Base-by-base conservation (phyloP, 257 asterid species). In the Lithospermum erythrorhizon region DNA sequence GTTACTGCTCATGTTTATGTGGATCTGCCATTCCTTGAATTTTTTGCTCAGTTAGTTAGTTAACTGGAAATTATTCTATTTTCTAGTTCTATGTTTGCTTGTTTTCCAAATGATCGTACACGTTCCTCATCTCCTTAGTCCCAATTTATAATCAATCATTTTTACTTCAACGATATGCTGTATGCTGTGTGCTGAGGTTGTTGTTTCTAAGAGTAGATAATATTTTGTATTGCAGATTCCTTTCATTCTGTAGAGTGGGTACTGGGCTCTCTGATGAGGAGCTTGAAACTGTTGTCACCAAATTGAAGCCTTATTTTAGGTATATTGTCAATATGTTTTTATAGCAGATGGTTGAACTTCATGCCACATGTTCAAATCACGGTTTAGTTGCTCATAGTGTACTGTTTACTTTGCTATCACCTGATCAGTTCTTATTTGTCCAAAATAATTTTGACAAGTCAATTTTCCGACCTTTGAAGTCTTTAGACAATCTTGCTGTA, bases 241-340 rank as follows among this genome's bases (percentile, higher is more conserved):
- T 91, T 73, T 91, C 96, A 21, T 91, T 91, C 69, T 91, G 98
- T 84, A 76, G 96, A 74, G 98, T 91, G 69, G 98, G 97, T 64
- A 91, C 95, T 23, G 98, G 98, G 60, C 96, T 91, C 66, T 86
- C 98, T 65, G 95, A 91, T 25, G 95, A 88, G 75, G 98, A 88
- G 85, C 95, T 82, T 70, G 75, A 78, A 69, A 74, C 81, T 60
- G 77, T 91, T 73, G 87, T 88, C 74, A 71, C 80, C 64, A 87
- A 82, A 74, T 86, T 88, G 74, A 83, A 82, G 69, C 98, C 97
- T 59, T 84, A 82, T 76, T 76, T 91, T 75, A 84, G 90, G 98
- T 83, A 72, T 47, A 13, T 41, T 1, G 49, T 41, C 49, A 41
- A 2, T 1, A 9, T 41, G 59, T 62, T 58, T 6, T 65, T 67